phyloP scores from a whole-genome alignment of 306 rosid genomes.

The Benincasa hispida region DNA sequence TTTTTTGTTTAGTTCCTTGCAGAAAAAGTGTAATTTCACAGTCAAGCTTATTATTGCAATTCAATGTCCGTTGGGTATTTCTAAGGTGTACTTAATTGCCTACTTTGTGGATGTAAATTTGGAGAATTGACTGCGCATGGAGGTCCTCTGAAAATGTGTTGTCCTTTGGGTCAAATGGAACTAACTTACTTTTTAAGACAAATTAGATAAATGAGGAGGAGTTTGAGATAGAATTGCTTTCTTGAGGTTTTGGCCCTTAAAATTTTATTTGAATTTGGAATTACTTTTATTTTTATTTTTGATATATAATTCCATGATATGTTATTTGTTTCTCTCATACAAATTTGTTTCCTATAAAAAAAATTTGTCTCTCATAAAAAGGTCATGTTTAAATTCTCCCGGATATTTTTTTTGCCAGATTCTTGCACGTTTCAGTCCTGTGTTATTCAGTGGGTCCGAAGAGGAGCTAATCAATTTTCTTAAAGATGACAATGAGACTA shows the following conservation, averaged over 20 bases:
- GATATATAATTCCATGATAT: background rate
- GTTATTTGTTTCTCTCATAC: background rate
- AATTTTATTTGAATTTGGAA: background rate
- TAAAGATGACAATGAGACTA: slow-evolving; percentile 64
- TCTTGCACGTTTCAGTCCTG: slow-evolving; percentile 83
- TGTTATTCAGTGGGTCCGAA: slow-evolving; percentile 66
- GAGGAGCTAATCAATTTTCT: slow-evolving; percentile 69
- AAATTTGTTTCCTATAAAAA: no score
- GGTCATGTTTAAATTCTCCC: background rate
- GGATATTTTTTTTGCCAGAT: slow-evolving; percentile 29
- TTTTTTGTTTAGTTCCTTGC: background rate
- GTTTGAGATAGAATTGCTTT: background rate
- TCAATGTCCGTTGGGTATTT: background rate
- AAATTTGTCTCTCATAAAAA: background rate
- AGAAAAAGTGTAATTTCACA: background rate
- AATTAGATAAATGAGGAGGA: background rate
- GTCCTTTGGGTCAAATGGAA: background rate
- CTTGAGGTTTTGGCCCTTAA: background rate
- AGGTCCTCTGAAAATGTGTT: background rate
- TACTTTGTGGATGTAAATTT: background rate
- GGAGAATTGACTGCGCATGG: background rate
- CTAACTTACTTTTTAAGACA: background rate
- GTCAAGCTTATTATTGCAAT: background rate
- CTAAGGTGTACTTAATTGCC: background rate
- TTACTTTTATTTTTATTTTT: background rate